Conservation (phyloP, 805 yeast genomes). For the Pichia nakasei region DNA sequence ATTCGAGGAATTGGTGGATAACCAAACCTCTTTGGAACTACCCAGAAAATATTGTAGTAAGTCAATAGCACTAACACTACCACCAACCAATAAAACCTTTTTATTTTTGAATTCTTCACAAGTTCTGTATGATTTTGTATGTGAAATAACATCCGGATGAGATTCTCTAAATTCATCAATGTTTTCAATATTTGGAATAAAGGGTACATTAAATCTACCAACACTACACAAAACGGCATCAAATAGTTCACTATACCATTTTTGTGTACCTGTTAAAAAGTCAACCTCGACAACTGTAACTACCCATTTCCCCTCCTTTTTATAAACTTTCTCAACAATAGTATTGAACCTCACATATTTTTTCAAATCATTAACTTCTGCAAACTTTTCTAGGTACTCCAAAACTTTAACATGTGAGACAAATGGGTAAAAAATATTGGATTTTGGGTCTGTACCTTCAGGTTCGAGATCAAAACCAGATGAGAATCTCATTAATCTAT, state of each 20-base stretch:
- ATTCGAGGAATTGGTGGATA: conserved; percentile 1
- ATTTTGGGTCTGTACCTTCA: conserved; percentile 3
- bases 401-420: conserved; percentile 15
- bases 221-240: conserved; percentile 34
- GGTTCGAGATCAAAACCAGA: conserved; percentile 21
- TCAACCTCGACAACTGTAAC: conserved; percentile 25
- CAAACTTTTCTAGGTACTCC: conserved; percentile 14
- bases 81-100: conserved; percentile 23
- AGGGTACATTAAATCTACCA: conserved; percentile 35
- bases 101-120: conserved; percentile 22
- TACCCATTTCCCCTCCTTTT: conserved; percentile 26
- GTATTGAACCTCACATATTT: conserved; percentile 27
- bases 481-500: conserved; percentile 30
- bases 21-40: conserved; percentile 7
- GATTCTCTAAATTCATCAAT: conserved; percentile 23
- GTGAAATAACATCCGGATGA: conserved; percentile 25
- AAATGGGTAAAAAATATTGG: conserved; percentile 15
- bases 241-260: conserved; percentile 33
- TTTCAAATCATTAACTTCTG: conserved; percentile 20
- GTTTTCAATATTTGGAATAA: conserved; percentile 29
- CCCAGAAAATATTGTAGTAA: conserved; percentile 34
- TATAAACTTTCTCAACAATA: conserved; percentile 23
- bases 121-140: conserved; percentile 24
- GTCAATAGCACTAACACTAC: conserved; percentile 64
- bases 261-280: conserved; percentile 32